A percentile compares a stretch with the other conserved stretches of the same genome.
Evolutionary conservation across 805 yeast genomes (phyloP).

Genomic region (Tetrapisispora nanseiensis): DNA sequence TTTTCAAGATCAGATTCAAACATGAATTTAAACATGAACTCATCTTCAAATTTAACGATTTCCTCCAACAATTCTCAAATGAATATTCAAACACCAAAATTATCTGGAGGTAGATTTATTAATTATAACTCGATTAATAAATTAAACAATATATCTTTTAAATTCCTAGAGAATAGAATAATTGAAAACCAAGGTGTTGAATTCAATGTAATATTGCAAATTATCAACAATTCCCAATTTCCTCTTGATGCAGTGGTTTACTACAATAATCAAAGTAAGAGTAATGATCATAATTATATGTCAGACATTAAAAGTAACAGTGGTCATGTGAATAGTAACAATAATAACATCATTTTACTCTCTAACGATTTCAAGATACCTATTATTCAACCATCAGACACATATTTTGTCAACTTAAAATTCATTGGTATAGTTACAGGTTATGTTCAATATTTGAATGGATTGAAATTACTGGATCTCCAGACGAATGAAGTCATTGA

Average conservation of each 20-base stretch:
- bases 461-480: conserved; percentile 27
- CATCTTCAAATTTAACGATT: background rate
- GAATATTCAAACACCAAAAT: conserved; percentile 11
- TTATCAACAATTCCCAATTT: conserved; percentile 19
- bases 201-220: conserved; percentile 20
- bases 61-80: background rate
- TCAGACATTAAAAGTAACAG: no score
- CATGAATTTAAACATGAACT: background rate
- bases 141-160: conserved; percentile 19
- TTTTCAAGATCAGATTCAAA: background rate
- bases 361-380: conserved; percentile 29
- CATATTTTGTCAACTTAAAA: conserved; percentile 21
- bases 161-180: conserved; percentile 18
- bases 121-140: conserved; percentile 16
- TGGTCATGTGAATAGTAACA: conserved; percentile 14
- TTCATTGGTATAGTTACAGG: conserved; percentile 26
- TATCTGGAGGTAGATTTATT: conserved; percentile 6
- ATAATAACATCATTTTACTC: conserved; percentile 23
- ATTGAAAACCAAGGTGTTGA: conserved; percentile 16
- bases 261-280: conserved; percentile 12
- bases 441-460: conserved; percentile 22
- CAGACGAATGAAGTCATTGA: conserved; percentile 23
- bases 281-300: no score
- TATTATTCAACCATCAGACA: conserved; percentile 19
- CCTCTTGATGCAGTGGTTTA: conserved; percentile 22